phyloP scores from a whole-genome alignment of 192 early-diverging fungal species.

The Spinellus fusiger region DNA sequence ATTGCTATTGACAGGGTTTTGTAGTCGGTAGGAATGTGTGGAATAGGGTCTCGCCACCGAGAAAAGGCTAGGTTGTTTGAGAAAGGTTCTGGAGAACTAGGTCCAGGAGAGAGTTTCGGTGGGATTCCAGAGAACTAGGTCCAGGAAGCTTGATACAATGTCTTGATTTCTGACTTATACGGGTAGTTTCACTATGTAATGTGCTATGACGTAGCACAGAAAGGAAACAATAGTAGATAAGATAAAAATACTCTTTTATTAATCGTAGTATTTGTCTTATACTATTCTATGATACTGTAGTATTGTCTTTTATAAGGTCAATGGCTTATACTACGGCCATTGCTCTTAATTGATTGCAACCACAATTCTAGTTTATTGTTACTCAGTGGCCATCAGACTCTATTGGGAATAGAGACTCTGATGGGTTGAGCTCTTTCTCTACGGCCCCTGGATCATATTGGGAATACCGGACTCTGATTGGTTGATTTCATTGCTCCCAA shows the following conservation, averaged over 20 bases:
- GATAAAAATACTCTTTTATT: neutral
- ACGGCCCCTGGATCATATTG: no score
- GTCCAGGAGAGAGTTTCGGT: neutral
- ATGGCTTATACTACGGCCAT: no score
- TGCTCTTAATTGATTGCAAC: no score
- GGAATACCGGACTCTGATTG: no score
- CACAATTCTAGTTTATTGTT: no score
- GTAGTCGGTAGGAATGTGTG: neutral
- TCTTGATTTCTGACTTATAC: neutral
- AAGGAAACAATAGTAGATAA: neutral
- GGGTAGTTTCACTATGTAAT: neutral
- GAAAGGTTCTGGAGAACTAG: neutral
- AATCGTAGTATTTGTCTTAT: neutral
- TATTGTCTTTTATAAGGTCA: no score
- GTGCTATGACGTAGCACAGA: neutral
- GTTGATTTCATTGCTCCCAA: no score
- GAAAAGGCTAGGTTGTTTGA: neutral
- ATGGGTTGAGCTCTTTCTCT: no score
- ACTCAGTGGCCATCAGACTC: no score
- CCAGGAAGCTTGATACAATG: neutral
- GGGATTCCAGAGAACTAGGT: neutral
- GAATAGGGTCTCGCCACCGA: neutral
- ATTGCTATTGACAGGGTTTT: neutral
- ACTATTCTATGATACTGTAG: no score
- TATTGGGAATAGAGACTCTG: no score